phyloP scores from a whole-genome alignment of 345 rosid genomes.

The Eucalyptus regnans region DNA sequence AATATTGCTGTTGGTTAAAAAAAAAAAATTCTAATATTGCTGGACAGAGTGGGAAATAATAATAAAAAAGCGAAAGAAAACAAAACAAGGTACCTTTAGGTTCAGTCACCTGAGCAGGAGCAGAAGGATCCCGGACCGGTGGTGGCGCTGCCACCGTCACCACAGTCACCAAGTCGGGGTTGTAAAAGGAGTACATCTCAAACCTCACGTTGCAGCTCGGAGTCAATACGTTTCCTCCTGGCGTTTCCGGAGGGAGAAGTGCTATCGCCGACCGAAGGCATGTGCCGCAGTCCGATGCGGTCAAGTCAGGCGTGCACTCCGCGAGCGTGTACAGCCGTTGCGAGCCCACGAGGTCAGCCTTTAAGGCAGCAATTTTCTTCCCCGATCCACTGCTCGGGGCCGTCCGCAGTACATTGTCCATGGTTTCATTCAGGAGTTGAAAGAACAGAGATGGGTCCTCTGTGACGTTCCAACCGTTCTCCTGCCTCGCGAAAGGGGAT shows the following conservation, averaged over 20 bases:
- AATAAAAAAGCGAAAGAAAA: no score
- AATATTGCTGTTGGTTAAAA: no score
- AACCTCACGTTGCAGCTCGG: constrained; percentile 22
- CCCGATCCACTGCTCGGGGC: constrained; percentile 3
- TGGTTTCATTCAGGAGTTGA: background rate
- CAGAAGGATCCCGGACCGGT: background rate
- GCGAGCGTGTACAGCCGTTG: constrained; percentile 5
- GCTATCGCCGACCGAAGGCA: background rate
- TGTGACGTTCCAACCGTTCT: background rate
- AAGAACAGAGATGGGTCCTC: background rate
- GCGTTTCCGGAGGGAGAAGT: background rate
- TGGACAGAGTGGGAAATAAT: background rate
- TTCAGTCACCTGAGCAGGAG: background rate
- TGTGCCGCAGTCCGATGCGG: background rate
- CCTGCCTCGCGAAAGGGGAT: fast-evolving
- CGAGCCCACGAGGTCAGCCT: background rate
- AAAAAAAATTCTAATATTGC: background rate
- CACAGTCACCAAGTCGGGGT: background rate
- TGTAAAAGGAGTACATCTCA: constrained; percentile 6
- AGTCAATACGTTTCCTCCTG: constrained; percentile 1
- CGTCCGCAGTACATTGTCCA: background rate
- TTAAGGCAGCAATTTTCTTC: constrained; percentile 10
- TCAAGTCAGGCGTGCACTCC: constrained; percentile 30
- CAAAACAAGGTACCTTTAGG: background rate
- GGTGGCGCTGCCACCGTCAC: background rate